Percentiles rank a stretch among this genome's conserved stretches.
Conservation (phyloP, 768 basidiomycete species). For the Antrodiella citrinella region DNA sequence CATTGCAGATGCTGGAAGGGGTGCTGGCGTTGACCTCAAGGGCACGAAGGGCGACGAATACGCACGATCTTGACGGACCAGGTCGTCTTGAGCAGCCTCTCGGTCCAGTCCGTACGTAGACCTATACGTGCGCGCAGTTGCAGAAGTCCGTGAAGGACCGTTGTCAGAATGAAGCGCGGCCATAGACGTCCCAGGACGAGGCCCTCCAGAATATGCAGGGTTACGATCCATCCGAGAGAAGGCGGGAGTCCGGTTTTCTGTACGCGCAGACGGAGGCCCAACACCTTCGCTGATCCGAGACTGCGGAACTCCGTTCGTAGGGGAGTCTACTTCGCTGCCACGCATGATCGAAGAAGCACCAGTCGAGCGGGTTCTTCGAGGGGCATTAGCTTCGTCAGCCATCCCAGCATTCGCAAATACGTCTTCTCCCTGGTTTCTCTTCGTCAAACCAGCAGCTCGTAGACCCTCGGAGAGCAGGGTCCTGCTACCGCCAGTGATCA, state of each 20-base stretch:
- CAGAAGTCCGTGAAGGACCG: constrained; percentile 31
- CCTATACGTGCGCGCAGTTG: constrained; percentile 33
- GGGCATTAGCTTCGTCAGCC: background rate
- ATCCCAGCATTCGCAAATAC: constrained; percentile 23
- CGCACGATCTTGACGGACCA: constrained; percentile 9
- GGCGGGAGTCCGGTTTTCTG: constrained; percentile 9
- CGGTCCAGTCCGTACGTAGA: constrained; percentile 30
- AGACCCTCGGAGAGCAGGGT: constrained; percentile 62
- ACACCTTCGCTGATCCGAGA: constrained; percentile 12
- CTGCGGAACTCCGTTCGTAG: constrained; percentile 2
- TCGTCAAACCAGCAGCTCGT: constrained; percentile 60
- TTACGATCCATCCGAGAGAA: constrained; percentile 1
- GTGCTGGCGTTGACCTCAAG: background rate
- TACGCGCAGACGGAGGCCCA: constrained; percentile 5
- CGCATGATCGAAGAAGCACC: constrained; percentile 14
- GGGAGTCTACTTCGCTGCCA: constrained; percentile 8
- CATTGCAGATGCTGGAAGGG: constrained; percentile 4
- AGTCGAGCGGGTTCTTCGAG: constrained; percentile 17
- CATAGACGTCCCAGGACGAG: constrained; percentile 28
- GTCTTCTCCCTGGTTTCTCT: constrained; percentile 28
- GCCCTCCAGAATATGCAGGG: background rate
- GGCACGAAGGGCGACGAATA: constrained; percentile 12
- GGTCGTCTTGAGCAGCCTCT: constrained; percentile 9
- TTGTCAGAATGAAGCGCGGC: constrained; percentile 22
- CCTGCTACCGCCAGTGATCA: constrained; percentile 33